These are phyloP conservation scores for Hibiscus syriacus DNA, from an alignment of 345 rosid species.

Conservation along the genomic window DNA sequence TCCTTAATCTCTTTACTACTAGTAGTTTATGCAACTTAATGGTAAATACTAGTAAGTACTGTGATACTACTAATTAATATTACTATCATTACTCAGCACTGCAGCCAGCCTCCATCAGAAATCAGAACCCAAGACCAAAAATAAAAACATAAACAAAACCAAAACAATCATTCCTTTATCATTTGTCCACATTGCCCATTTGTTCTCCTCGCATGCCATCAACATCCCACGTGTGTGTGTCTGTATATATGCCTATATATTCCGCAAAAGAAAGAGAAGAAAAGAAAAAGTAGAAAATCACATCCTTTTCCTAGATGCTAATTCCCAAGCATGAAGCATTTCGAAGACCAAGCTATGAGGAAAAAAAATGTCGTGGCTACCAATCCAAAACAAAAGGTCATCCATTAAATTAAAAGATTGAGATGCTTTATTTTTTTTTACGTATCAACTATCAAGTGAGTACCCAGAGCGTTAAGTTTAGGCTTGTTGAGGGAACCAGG, in stretches of 20 bases:
- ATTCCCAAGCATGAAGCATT: neutral
- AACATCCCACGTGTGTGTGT: too few species aligned
- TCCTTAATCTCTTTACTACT: neutral
- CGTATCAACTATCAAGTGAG: neutral
- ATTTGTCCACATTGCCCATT: neutral
- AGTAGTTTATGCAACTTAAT: neutral
- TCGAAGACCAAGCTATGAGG: neutral
- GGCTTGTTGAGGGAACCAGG: constrained; percentile 72
- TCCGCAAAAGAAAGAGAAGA: too few species aligned
- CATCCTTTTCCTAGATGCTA: neutral
- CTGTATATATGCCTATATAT: too few species aligned
- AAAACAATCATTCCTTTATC: neutral
- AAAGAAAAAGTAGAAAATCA: too few species aligned
- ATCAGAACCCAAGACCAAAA: neutral
- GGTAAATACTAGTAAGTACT: neutral
- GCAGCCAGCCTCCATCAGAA: constrained; percentile 11
- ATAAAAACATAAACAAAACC: neutral
- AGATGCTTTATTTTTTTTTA: neutral
- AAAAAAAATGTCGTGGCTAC: neutral
- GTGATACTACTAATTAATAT: neutral
- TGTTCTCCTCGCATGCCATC: constrained; percentile 14
- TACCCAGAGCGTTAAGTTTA: constrained; percentile 53
- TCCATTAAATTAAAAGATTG: neutral
- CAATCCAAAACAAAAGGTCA: too few species aligned
- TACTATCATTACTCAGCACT: constrained; percentile 4